Base-by-base conservation (phyloP, 768 basidiomycete genomes). In the Suillus subalutaceus region DNA sequence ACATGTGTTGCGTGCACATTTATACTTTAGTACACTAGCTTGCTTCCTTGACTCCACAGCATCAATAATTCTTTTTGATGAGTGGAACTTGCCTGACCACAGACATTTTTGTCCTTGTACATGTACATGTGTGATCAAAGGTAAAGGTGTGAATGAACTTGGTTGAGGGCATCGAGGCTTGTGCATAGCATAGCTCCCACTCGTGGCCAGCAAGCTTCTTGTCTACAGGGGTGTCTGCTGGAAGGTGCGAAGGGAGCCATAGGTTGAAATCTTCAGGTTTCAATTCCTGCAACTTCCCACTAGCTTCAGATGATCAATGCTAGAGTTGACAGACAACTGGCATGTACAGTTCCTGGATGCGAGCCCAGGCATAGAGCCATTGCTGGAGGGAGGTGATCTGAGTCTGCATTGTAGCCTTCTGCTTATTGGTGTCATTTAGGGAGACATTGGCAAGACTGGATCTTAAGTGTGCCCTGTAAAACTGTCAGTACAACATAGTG, bases 131-230 rank as follows among this genome's bases (percentile, higher is more conserved):
- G 73, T 0, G 75, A 68, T 1, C 69, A 67, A 10, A 78, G 65
- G 0, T 77, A 70, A 0, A 82, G 74, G 16, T 70, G 63, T 2
- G 68, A 68, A 0, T 75, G 73, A 20, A 83, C 35, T 1, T 74
- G 68, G 5, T 77, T 63, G 1, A 83, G 70, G 0, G 70, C 60
- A 7, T 72, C 75, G 13, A 75, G 62, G 76, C 78, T 63, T 80
- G 77, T 0, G 74, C 77, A 30, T 69, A 67, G 0, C 78, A 72
- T 1, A 79, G 64, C 0, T 70, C 38, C 65, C 69, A 74, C 66
- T 81, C 78, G 57, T 72, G 67, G 4, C 37, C 55, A 13, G 66
- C 52, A 3, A 68, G 52, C 6, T 18, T 35, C 7, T 41, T 4
- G 38, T 63, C 62, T 35, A 4, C 3, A 13, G 59, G 15, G 0